phyloP scores from a whole-genome alignment of 495 filamentous ascomycete species.

The Penicillium verhagenii region DNA sequence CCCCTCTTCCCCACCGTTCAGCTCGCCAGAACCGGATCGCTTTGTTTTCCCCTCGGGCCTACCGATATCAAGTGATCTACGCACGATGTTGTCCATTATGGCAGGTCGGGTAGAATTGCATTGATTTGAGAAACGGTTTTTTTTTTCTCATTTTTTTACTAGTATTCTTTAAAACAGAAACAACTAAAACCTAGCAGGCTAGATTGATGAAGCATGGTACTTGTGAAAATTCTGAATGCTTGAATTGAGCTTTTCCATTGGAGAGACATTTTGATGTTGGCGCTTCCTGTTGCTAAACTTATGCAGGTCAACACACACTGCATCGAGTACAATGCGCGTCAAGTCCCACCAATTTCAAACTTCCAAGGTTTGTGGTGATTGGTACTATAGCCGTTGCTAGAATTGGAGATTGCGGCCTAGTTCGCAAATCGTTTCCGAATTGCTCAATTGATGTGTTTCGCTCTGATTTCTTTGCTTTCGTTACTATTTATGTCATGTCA shows the following conservation, averaged over 20 bases:
- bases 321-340: conserved; percentile 4
- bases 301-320: conserved; percentile 5
- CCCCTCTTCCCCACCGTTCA: conserved; percentile 28
- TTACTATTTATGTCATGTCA: background rate
- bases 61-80: conserved; percentile 18
- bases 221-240: background rate
- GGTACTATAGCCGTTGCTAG: background rate
- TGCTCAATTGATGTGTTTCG: background rate
- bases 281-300: background rate
- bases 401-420: background rate
- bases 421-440: background rate
- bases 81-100: background rate
- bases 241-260: background rate
- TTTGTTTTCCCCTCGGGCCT: conserved; percentile 6
- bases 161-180: too few relatives aligned
- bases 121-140: too few relatives aligned
- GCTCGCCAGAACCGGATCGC: conserved; percentile 21
- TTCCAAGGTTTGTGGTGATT: background rate
- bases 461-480: too few relatives aligned
- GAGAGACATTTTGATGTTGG: background rate
- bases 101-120: background rate
- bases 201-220: background rate
- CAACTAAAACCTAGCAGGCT: background rate
- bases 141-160: too few relatives aligned
- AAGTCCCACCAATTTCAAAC: conserved; percentile 1